Evolutionary conservation across 768 basidiomycete species (phyloP), one percentile per base, ranked within the genome.

Genomic region (Floccularia luteovirens): DNA sequence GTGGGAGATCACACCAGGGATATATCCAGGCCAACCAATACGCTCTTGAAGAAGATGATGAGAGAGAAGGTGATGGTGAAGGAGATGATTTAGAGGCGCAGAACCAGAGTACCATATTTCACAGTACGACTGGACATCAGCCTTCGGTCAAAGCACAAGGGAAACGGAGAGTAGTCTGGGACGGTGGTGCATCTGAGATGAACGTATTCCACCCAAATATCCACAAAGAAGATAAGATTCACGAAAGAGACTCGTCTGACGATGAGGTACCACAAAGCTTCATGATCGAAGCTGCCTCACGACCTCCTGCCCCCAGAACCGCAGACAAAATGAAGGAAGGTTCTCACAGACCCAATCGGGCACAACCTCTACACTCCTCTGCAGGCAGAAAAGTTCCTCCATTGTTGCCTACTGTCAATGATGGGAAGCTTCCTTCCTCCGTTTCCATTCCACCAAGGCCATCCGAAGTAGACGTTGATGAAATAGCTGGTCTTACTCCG

Each of bases 231-330:
- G 83, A 85, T 59, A 68, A 62, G 53, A 64, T 68, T 20, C 70
- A 79, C 43, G 70, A 70, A 40, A 64, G 71, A 35, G 79, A 84
- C 36, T 71, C 72, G 21, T 84, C 82, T 5, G 88, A 90, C 49
- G 88, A 84, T 41, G 89, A 90, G 56, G 86, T 85, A 2, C 89
- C 89, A 0, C 81, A 84, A 53, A 85, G 82, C 54, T 83, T 90
- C 51, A 82, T 89, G 75, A 80, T 90, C 48, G 88, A 91, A 59
- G 76, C 83, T 27, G 60, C 74, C 31, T 56, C 72, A n/a, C 71
- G 61, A 42, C 60, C 63, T 42, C 44, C 44, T 16, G 43, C 51
- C 40, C 52, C 61, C 14, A 54, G 55, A 41, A 51, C 56, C 24
- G 48, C 52, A 14, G 49, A 43, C 33, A 42, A 53, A 43, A 32